Conservation (phyloP, 345 rosid genomes). For the Hirschfeldia incana region DNA sequence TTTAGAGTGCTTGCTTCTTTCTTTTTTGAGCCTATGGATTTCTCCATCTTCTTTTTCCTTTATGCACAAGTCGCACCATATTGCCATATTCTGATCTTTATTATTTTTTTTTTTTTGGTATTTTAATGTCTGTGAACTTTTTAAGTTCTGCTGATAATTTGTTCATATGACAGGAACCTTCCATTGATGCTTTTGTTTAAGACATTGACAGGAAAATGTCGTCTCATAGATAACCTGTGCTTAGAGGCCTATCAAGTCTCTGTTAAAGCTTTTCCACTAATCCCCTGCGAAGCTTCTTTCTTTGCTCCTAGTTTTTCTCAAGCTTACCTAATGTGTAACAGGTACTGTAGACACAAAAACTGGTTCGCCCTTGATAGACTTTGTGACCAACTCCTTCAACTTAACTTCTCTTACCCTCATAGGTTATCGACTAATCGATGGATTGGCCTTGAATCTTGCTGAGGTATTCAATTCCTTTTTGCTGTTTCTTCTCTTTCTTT, state of each 20-base stretch:
- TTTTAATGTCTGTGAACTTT: not conserved
- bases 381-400: conserved; percentile 68
- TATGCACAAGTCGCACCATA: not conserved
- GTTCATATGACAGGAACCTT: conserved; percentile 43
- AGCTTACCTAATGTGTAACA: conserved; percentile 32
- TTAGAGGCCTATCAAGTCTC: conserved; percentile 61
- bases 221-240: conserved; percentile 18
- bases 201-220: conserved; percentile 61
- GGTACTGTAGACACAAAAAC: not conserved
- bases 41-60: not conserved
- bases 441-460: conserved; percentile 58
- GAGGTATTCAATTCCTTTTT: conserved; percentile 45
- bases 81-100: not conserved
- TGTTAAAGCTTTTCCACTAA: conserved; percentile 44
- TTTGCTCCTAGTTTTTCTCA: conserved; percentile 1
- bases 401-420: conserved; percentile 74
- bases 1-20: conserved; percentile 9
- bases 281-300: conserved; percentile 15
- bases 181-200: conserved; percentile 59
- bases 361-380: conserved; percentile 49
- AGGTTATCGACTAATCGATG: conserved; percentile 73
- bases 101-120: not conserved
- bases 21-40: not conserved
- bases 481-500: not conserved
- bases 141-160: not conserved